Percentiles rank a stretch among this genome's conserved stretches.
Conservation (phyloP, 2,329 filamentous ascomycete species). For the Raffaelea ambrosiae region DNA sequence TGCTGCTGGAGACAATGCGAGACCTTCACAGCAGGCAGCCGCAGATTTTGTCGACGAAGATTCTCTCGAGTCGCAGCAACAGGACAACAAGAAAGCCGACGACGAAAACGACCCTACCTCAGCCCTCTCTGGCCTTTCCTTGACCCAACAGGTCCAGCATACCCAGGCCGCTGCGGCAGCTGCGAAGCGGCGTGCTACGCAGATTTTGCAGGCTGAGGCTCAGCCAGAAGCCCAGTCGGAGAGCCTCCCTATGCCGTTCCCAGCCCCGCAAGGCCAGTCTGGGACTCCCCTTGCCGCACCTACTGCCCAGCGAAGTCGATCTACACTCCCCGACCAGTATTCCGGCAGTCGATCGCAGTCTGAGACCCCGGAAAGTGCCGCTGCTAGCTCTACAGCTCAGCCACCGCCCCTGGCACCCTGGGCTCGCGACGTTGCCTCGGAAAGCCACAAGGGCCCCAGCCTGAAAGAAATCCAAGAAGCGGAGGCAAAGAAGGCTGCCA, state of each 20-base stretch:
- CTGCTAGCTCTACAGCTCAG: slow-evolving; percentile 26
- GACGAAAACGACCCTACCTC: no score
- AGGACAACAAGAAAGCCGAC: no score
- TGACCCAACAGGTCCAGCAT: slow-evolving; percentile 80
- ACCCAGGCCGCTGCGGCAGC: slow-evolving; percentile 45
- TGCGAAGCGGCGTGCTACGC: slow-evolving; percentile 48
- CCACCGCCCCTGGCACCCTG: slow-evolving; percentile 79
- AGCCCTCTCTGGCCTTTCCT: slow-evolving; percentile 39
- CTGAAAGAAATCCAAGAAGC: slow-evolving; percentile 95
- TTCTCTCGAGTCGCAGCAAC: no score
- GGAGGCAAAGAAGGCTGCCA: slow-evolving; percentile 86
- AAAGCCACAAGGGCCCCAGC: slow-evolving; percentile 73
- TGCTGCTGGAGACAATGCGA: neutral
- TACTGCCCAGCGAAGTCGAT: slow-evolving; percentile 74
- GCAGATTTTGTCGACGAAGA: slow-evolving; percentile 6
- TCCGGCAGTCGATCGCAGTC: slow-evolving; percentile 57
- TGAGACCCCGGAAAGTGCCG: slow-evolving; percentile 57
- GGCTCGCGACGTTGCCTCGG: slow-evolving; percentile 74
- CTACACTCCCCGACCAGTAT: slow-evolving; percentile 71
- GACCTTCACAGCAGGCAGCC: slow-evolving; percentile 1
- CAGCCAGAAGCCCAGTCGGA: slow-evolving; percentile 52
- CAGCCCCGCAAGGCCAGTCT: slow-evolving; percentile 59
- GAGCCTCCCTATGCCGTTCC: slow-evolving; percentile 64
- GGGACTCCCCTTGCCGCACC: slow-evolving; percentile 78
- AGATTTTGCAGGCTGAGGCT: slow-evolving; percentile 22